A percentile compares a stretch with the other conserved stretches of the same genome.
Conservation (phyloP, 2,329 filamentous ascomycete species). For the Nakataea oryzae region DNA sequence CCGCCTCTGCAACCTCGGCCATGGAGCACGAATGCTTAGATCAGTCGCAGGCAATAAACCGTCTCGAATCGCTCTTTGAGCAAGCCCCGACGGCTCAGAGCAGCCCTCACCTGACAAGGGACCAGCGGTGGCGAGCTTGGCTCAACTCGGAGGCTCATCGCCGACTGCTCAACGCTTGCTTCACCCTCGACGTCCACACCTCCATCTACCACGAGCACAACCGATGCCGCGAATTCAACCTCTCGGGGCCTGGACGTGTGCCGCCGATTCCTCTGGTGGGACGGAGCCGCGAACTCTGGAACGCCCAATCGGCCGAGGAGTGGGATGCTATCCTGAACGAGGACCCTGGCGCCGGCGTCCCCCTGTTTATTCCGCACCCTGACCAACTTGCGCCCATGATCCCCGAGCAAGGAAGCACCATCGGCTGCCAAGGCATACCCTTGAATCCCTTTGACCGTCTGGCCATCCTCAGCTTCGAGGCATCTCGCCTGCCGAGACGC, state of each 20-base stretch:
- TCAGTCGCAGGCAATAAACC: constrained; percentile 17
- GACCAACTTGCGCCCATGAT: constrained; percentile 20
- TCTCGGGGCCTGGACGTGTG: constrained; percentile 18
- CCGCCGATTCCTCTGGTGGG: constrained; percentile 35
- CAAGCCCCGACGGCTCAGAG: constrained; percentile 10
- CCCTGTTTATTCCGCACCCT: constrained; percentile 17
- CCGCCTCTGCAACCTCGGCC: neutral
- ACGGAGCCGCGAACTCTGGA: constrained; percentile 36
- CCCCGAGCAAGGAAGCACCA: constrained; percentile 1
- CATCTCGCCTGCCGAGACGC: constrained; percentile 25
- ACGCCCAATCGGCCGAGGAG: constrained; percentile 28
- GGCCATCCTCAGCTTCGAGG: constrained; percentile 27
- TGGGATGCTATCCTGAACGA: constrained; percentile 30
- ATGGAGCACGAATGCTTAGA: constrained; percentile 18
- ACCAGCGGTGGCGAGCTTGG: constrained; percentile 40
- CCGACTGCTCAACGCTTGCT: constrained; percentile 44
- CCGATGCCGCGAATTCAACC: constrained; percentile 25
- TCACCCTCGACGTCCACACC: constrained; percentile 45
- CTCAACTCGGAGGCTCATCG: constrained; percentile 39
- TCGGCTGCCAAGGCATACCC: constrained; percentile 16
- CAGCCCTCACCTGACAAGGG: constrained; percentile 14
- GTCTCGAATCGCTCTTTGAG: constrained; percentile 14
- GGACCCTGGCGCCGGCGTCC: constrained; percentile 16
- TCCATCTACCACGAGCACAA: constrained; percentile 43
- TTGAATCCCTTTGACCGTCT: constrained; percentile 24